Evolutionary conservation across 176 grass and related monocot genomes (phyloP), one percentile per base, ranked within the genome.

Genomic region (Oryza glumipatula): DNA sequence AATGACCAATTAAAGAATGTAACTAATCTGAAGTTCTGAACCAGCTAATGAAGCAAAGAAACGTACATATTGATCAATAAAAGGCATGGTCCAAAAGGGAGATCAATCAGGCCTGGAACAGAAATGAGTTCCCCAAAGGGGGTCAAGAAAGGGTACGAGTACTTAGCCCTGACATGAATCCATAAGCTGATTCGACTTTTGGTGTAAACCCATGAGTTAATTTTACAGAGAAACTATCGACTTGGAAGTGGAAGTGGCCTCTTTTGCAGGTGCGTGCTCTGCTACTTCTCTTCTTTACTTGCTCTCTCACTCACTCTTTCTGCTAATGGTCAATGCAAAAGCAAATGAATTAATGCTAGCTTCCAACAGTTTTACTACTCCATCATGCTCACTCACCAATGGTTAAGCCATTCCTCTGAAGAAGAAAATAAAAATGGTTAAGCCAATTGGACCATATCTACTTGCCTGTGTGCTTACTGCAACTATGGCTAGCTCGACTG

Each of bases 1-100:
- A 7, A 51, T 4, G 1, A 68, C 10, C 22, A 70, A 16, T 61
- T 8, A 33, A 70, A 71, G n/a, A 32, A 38, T 5, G 36, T 38
- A 38, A 56, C 26, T 23, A 7, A 48, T 47, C 77, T 79, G 41
- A 69, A 52, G 6, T 69, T 47, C 77, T 79, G 41, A 69, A 52
- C 11, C 52, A 38, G 3, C 22, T 7, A 33, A 9, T 41, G 6
- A 41, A 6, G 68, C 80, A 67, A 43, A 73, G 67, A 88, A 79
- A 66, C 78, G 48, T 32, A 36, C 35, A 36, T 36, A 64, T 48
- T 74, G 69, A 69, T 84, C 58, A 17, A 83, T 5, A 88, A 83
- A 88, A 83, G 83, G 80, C 74, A 60, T 21, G 68, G 86, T 89
- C 83, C 67, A 81, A 85, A 86, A 77, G 76, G n/a, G 73, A 10